Evolutionary conservation across 495 filamentous ascomycete species (phyloP), one percentile per base, ranked within the genome.

Genomic region (Pyronema omphalodes): DNA sequence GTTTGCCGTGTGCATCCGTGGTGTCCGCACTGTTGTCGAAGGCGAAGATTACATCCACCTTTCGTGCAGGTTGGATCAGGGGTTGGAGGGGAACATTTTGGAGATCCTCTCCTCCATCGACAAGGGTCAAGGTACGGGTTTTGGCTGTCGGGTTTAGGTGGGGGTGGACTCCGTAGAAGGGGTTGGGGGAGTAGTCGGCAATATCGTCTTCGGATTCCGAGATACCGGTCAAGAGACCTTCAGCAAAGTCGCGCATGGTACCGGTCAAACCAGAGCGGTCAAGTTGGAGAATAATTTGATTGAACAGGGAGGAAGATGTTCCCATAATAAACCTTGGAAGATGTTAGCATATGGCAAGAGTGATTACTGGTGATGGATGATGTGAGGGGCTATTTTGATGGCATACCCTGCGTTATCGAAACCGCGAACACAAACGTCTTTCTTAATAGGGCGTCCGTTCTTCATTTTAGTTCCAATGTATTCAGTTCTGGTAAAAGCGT

Each of bases 41-140:
- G 18, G 88, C 89, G 65, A 95, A 93, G 66, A 95, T 87, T 19
- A 94, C 83, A 66, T 95, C 91, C 49, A 96, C 81, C 41, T 74
- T 58, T 23, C 89, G 83, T 33, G 67, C 35, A 0, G 86, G 85
- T 60, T 94, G 86, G 61, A 94, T 83, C 5, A 89, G 74, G 0
- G 91, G 91, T 58, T 87, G 75, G 1, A 94, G 72, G 0, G 89
- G 88, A 48, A 94, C 78, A 66, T 94, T 94, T 63, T 96, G 84
- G 15, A 78, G 62, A 63, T 94, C 89, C 63, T 84, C 75, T 43
- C 88, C 89, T 35, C 89, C 88, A 64, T 95, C 88, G 12, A 89
- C 83, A 15, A 95, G 74, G 34, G 81, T 83, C 18, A 96, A 76
- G 46, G 75, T 67, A 33, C 63, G 55, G 7, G 72, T 67, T 35